phyloP scores from a whole-genome alignment of 495 filamentous ascomycete genomes.

The Penicillium manginii region DNA sequence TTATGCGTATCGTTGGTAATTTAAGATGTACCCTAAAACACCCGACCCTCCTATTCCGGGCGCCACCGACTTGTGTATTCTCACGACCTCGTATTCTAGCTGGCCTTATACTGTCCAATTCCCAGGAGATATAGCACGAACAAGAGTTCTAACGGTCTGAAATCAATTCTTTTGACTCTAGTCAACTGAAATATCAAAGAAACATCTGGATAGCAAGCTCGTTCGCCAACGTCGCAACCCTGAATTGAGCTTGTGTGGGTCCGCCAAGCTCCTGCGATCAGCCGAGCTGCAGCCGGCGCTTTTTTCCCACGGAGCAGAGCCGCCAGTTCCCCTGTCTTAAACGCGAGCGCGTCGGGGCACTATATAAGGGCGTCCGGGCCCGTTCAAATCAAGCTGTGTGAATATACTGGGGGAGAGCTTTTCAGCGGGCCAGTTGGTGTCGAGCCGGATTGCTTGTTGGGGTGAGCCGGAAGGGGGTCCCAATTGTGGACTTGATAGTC shows the following conservation, averaged over 20 bases:
- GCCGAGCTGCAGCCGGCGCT: slow-evolving; percentile 26
- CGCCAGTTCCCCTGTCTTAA: slow-evolving; percentile 11
- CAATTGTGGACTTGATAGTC: slow-evolving; percentile 19
- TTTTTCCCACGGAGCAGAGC: slow-evolving; percentile 27
- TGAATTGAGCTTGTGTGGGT: slow-evolving; percentile 36
- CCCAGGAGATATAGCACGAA: no score
- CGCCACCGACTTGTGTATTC: background rate
- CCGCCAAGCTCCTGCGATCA: slow-evolving; percentile 34
- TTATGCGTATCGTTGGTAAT: slow-evolving; percentile 2
- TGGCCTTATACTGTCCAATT: no score
- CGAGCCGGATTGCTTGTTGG: slow-evolving; percentile 18
- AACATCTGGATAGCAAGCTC: background rate
- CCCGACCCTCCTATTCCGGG: slow-evolving; percentile 16
- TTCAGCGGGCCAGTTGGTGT: slow-evolving; percentile 5
- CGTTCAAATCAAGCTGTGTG: background rate
- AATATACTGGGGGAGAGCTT: background rate
- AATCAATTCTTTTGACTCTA: no score
- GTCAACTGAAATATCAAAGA: background rate
- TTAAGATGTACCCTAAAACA: slow-evolving; percentile 25
- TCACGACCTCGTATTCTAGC: background rate
- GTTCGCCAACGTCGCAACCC: slow-evolving; percentile 20
- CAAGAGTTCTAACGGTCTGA: no score
- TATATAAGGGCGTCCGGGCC: slow-evolving; percentile 14
- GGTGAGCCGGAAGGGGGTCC: slow-evolving; percentile 21
- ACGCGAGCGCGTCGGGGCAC: slow-evolving; percentile 6